Percentiles rank a stretch among this genome's conserved stretches.
These are phyloP conservation scores for Blastocystis sp. DNA, from an alignment of 352 stramenopile genomes.

Conservation along the genomic window DNA sequence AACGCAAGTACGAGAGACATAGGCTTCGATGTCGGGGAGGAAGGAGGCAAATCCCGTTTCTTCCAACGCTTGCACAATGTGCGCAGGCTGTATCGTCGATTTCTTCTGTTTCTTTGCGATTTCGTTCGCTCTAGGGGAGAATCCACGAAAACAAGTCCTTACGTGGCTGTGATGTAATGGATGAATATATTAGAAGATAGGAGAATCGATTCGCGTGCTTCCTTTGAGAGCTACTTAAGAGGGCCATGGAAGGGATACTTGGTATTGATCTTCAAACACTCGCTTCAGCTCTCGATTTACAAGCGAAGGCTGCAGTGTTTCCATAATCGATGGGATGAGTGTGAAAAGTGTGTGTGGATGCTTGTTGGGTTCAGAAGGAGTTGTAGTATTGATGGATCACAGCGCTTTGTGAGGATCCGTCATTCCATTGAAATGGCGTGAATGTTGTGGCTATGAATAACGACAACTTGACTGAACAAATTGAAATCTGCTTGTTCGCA, in stretches of 20 bases:
- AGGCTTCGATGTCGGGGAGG: neutral
- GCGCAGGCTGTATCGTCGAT: conserved; percentile 27
- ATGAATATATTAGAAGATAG: conserved; percentile 38
- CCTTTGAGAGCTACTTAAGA: conserved; percentile 2
- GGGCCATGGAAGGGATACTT: neutral
- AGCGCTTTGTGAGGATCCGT: too few relatives aligned
- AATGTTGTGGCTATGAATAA: too few relatives aligned
- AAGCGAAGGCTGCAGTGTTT: conserved; percentile 24
- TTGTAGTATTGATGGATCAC: too few relatives aligned
- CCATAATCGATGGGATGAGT: neutral
- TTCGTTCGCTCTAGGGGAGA: conserved; percentile 21
- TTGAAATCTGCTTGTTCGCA: too few relatives aligned
- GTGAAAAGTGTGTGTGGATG: too few relatives aligned
- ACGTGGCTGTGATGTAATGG: conserved; percentile 51
- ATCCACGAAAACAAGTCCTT: neutral
- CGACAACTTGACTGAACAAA: too few relatives aligned
- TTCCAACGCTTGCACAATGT: conserved; percentile 15
- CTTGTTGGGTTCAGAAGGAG: too few relatives aligned
- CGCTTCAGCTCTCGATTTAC: conserved; percentile 7
- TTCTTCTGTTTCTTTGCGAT: conserved; percentile 24
- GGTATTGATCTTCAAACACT: neutral
- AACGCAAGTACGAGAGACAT: neutral
- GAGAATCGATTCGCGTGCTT: conserved; percentile 16
- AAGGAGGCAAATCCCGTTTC: conserved; percentile 20
- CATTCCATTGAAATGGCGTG: too few relatives aligned